Percentiles rank a stretch among this genome's conserved stretches.
Evolutionary conservation across 2,329 filamentous ascomycete species (phyloP).

Genomic region (Ophiostoma quercus): DNA sequence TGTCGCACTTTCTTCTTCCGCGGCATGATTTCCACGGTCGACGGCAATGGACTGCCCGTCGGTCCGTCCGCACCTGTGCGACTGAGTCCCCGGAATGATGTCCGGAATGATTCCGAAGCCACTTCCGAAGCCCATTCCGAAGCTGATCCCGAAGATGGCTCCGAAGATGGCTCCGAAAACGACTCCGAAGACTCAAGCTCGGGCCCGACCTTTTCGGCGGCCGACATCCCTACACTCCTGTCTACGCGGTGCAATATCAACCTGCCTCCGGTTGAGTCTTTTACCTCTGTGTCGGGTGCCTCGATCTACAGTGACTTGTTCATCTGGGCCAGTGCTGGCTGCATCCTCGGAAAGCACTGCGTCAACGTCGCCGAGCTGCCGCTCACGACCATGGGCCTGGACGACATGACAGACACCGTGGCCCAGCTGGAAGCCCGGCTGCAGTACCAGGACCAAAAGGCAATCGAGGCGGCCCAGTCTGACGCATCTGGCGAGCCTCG

Average conservation of each 20-base stretch:
- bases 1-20: constrained; percentile 17
- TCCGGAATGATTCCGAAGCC: not conserved
- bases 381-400: not conserved
- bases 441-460: not conserved
- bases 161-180: too few relatives aligned
- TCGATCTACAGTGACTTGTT: constrained; percentile 8
- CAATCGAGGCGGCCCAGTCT: not conserved
- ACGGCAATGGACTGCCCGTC: constrained; percentile 1
- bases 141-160: not conserved
- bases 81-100: not conserved
- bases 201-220: not conserved
- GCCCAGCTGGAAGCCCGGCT: constrained; percentile 3
- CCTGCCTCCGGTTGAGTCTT: not conserved
- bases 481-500: not conserved
- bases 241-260: not conserved
- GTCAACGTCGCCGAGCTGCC: constrained; percentile 9
- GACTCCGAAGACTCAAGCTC: not conserved
- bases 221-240: not conserved
- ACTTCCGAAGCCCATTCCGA: not conserved
- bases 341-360: constrained; percentile 18
- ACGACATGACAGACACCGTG: not conserved
- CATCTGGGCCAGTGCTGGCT: constrained; percentile 20
- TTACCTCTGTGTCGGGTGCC: not conserved
- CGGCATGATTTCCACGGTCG: constrained; percentile 16
- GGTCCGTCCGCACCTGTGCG: not conserved